A percentile compares a stretch with the other conserved stretches of the same genome.
Conservation (phyloP, 768 basidiomycete genomes). For the Gymnopilus junonius region DNA sequence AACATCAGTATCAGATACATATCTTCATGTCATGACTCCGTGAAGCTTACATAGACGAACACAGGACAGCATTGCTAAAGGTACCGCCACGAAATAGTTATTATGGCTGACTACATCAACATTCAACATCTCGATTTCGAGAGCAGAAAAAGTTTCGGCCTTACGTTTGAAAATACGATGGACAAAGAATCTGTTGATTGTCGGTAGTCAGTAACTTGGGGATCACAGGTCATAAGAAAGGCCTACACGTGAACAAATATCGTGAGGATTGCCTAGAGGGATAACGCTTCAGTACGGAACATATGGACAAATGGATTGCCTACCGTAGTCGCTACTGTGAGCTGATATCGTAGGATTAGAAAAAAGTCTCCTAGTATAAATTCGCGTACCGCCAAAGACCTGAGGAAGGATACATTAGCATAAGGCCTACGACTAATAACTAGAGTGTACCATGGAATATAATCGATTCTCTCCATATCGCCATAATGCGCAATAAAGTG, state of each 20-base stretch:
- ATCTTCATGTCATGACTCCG: too few relatives aligned
- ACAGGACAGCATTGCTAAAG: slow-evolving; percentile 20
- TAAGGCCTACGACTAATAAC: neutral
- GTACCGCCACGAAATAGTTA: slow-evolving; percentile 37
- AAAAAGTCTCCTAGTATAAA: neutral
- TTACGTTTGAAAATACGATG: slow-evolving; percentile 47
- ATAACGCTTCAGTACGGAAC: neutral
- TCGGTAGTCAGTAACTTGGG: neutral
- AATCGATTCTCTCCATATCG: slow-evolving; percentile 37
- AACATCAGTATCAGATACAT: neutral
- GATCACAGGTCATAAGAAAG: neutral
- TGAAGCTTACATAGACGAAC: neutral
- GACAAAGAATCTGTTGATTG: slow-evolving; percentile 28
- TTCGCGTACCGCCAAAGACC: slow-evolving; percentile 42
- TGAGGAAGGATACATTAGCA: slow-evolving; percentile 7
- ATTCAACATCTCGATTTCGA: neutral
- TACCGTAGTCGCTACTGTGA: slow-evolving; percentile 41
- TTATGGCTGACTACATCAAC: slow-evolving; percentile 32
- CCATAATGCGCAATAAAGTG: slow-evolving; percentile 50
- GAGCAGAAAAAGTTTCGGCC: neutral
- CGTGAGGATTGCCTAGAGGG: slow-evolving; percentile 39
- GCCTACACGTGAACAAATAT: slow-evolving; percentile 55
- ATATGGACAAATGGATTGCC: neutral
- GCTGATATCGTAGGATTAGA: neutral
- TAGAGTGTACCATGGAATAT: slow-evolving; percentile 52